Base-by-base conservation (phyloP, 2,329 filamentous ascomycete genomes). In the Domatiomyces catenatus region DNA sequence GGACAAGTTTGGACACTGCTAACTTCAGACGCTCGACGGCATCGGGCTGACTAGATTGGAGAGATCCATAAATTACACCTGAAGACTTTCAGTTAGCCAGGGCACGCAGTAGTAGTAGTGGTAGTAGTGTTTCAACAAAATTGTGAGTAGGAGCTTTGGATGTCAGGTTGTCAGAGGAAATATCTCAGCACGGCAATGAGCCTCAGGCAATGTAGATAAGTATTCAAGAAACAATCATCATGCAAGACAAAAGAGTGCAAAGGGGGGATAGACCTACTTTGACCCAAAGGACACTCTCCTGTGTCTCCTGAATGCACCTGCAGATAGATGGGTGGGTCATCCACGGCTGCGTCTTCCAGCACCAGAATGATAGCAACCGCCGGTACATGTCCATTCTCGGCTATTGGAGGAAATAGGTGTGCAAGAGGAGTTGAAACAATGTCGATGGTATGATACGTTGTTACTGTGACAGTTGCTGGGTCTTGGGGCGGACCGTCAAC, bases 121-220 rank as follows among this genome's bases (percentile, higher is more conserved):
- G 18, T 7, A 22, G 44, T 19, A 32, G 49, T 47, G n/a, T 19
- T 32, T 48, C 32, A 28, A 28, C 28, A 7, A 39, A 54, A 52
- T 49, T 18, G 55, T 42, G 26, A 47, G 26, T 61, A 54, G 60
- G 44, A 52, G 51, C 69, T 72, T 70, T 62, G 52, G 42, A 79
- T 39, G 10, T 93, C 87, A 94, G 87, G 72, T 82, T 86, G 81
- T 90, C 82, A 90, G 84, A 88, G 80, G 77, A 77, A 74, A 74
- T 66, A 75, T 76, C 76, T 92, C 88, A 81, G 93, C 89, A 94
- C 83, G 76, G 76, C 54, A 56, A 53, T 39, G 68, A 72, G 71
- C 84, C 94, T 66, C 90, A 89, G 90, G 85, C 88, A 96, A 96
- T 95, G 90, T 96, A 95, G 90, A 95, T 96, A 96, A 96, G 89